Evolutionary conservation across 805 yeast genomes (phyloP).

Genomic region (Candida silvatica): DNA sequence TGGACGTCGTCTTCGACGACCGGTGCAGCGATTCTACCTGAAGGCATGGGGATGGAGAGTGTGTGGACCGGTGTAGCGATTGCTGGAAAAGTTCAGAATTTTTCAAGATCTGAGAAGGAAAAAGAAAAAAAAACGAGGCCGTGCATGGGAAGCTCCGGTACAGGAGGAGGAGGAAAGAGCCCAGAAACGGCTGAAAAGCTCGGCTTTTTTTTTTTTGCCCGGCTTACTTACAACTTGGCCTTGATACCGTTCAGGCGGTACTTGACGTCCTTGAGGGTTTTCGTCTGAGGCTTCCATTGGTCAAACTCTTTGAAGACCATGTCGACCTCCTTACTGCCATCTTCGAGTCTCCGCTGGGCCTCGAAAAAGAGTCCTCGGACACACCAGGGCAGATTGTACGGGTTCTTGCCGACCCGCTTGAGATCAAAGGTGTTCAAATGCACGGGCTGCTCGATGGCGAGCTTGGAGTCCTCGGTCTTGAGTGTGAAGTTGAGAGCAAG

Average conservation of each 20-base stretch:
- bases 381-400: slow-evolving; percentile 89
- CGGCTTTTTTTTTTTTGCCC: neutral
- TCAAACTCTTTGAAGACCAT: slow-evolving; percentile 65
- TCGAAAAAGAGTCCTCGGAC: slow-evolving; percentile 75
- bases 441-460: slow-evolving; percentile 21
- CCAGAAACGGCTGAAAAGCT: too few relatives aligned
- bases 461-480: slow-evolving; percentile 46
- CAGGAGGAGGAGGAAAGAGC: neutral
- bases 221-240: slow-evolving; percentile 17
- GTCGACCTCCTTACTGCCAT: slow-evolving; percentile 49
- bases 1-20: too few relatives aligned
- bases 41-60: too few relatives aligned
- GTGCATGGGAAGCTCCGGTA: slow-evolving; percentile 1
- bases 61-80: too few relatives aligned
- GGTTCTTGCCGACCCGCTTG: slow-evolving; percentile 61
- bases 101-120: neutral
- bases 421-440: slow-evolving; percentile 38
- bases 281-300: slow-evolving; percentile 80
- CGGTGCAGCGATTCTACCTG: too few relatives aligned
- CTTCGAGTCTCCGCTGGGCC: slow-evolving; percentile 19
- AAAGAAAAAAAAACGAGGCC: neutral
- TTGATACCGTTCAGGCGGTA: slow-evolving; percentile 34
- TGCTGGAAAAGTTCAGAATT: too few relatives aligned
- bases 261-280: slow-evolving; percentile 74
- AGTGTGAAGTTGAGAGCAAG: slow-evolving; percentile 67